These are phyloP conservation scores for Apiospora hydei DNA, from an alignment of 2,329 filamentous ascomycete species.

Conservation along the genomic window DNA sequence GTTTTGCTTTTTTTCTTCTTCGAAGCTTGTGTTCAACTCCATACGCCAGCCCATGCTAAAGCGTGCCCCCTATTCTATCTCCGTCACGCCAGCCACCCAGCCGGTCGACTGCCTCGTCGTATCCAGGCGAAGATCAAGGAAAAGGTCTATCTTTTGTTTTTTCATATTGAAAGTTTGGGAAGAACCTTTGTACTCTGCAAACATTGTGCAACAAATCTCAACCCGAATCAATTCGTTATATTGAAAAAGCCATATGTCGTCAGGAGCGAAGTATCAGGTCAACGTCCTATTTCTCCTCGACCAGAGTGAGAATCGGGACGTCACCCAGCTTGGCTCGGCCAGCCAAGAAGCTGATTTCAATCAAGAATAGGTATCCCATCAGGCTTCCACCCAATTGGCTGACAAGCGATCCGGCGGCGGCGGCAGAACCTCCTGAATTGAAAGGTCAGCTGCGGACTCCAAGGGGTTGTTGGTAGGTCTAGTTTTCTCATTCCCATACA, in stretches of 20 bases:
- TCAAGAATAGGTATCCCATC: slow-evolving; percentile 91
- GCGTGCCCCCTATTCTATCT: slow-evolving; percentile 23
- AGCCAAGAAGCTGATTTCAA: slow-evolving; percentile 93
- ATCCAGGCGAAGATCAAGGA: background rate
- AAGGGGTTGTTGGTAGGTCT: slow-evolving; percentile 28
- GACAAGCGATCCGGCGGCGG: slow-evolving; percentile 86
- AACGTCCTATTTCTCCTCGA: slow-evolving; percentile 59
- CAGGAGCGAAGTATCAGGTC: background rate
- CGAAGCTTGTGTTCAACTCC: slow-evolving; percentile 23
- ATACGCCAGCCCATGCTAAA: slow-evolving; percentile 28
- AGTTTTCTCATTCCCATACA: slow-evolving; percentile 26
- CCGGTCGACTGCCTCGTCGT: background rate
- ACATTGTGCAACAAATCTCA: slow-evolving; percentile 3
- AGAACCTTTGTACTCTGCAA: background rate
- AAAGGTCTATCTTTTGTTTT: slow-evolving; percentile 7
- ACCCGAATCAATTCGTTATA: background rate
- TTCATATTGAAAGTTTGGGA: slow-evolving; percentile 2
- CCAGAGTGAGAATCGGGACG: slow-evolving; percentile 79
- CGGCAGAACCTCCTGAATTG: slow-evolving; percentile 82
- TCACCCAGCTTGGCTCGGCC: slow-evolving; percentile 88
- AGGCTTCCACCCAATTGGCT: slow-evolving; percentile 85
- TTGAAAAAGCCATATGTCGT: slow-evolving; percentile 1
- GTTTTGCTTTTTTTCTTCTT: slow-evolving; percentile 1
- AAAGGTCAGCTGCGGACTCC: slow-evolving; percentile 34
- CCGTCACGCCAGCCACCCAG: slow-evolving; percentile 14